phyloP scores from a whole-genome alignment of 805 yeast genomes.

The Candida ulmi region DNA sequence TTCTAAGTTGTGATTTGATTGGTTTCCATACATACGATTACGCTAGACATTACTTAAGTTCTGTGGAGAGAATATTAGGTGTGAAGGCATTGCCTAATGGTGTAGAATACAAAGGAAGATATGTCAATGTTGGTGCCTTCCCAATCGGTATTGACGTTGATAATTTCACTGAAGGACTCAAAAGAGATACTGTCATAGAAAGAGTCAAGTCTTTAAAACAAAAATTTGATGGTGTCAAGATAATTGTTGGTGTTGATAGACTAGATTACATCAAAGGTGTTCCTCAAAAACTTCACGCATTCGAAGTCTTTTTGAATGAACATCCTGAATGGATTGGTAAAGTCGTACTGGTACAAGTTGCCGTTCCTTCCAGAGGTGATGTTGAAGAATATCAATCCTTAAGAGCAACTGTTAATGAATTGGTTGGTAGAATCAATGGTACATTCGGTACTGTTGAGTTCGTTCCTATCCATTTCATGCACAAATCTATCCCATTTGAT shows the following conservation, averaged over 20 bases:
- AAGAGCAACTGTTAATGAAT: conserved; percentile 90
- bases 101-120: conserved; percentile 67
- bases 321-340: conserved; percentile 99
- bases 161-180: conserved; percentile 76
- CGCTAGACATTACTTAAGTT: conserved; percentile 89
- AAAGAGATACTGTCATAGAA: conserved; percentile 52
- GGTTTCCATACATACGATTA: conserved; percentile 99
- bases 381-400: conserved; percentile 96
- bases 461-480: conserved; percentile 96
- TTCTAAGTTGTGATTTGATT: conserved; percentile 85
- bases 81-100: conserved; percentile 89
- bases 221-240: conserved; percentile 69
- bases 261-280: conserved; percentile 97
- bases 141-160: conserved; percentile 99
- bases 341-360: conserved; percentile 91
- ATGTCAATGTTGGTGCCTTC: conserved; percentile 88
- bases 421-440: conserved; percentile 96
- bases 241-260: conserved; percentile 95
- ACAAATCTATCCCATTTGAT: conserved; percentile 83
- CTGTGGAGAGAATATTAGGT: conserved; percentile 79
- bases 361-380: conserved; percentile 96
- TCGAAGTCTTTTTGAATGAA: conserved; percentile 84
- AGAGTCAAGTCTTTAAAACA: conserved; percentile 60
- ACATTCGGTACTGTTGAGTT: conserved; percentile 94
- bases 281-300: conserved; percentile 94